Percentiles rank a stretch among this genome's conserved stretches.
Evolutionary conservation across 768 basidiomycete genomes (phyloP).

Genomic region (Leccinum subtestaceum): DNA sequence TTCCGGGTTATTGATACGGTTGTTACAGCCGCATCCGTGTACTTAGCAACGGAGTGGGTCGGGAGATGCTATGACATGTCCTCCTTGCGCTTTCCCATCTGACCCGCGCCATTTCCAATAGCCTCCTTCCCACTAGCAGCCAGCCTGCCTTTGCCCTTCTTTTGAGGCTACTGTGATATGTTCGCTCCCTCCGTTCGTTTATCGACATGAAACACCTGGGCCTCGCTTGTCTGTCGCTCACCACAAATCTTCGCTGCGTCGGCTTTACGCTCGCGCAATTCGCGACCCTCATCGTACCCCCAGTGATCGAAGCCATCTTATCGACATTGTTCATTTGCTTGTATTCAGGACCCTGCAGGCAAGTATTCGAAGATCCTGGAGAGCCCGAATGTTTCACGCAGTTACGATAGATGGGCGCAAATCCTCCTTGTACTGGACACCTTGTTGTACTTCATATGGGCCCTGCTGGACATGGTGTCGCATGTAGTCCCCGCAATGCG

Average conservation of each 20-base stretch:
- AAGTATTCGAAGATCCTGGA: conserved; percentile 24
- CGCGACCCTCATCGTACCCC: conserved; percentile 56
- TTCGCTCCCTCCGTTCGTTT: conserved; percentile 21
- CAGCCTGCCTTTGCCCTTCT: conserved; percentile 43
- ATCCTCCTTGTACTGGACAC: conserved; percentile 62
- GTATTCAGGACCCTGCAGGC: conserved; percentile 50
- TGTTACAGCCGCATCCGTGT: conserved; percentile 20
- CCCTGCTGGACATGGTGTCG: conserved; percentile 58
- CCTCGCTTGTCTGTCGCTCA: conserved; percentile 65
- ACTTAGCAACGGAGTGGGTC: conserved; percentile 15
- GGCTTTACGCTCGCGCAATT: conserved; percentile 47
- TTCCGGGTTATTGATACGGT: conserved; percentile 10
- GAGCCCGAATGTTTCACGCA: conserved; percentile 1
- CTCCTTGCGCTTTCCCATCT: conserved; percentile 27
- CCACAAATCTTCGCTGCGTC: conserved; percentile 69
- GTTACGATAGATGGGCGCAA: conserved; percentile 41
- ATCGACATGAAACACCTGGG: conserved; percentile 38
- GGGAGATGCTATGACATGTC: conserved; percentile 3
- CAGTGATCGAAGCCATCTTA: conserved; percentile 60
- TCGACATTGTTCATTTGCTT: conserved; percentile 49
- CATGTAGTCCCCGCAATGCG: conserved; percentile 53
- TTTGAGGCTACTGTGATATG: conserved; percentile 34
- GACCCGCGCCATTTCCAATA: conserved; percentile 13
- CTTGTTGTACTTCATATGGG: conserved; percentile 56
- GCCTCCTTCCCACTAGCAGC: conserved; percentile 34